Evolutionary conservation across 2,329 filamentous ascomycete species (phyloP), one percentile per base, ranked within the genome.

Genomic region (Fusarium sp.): DNA sequence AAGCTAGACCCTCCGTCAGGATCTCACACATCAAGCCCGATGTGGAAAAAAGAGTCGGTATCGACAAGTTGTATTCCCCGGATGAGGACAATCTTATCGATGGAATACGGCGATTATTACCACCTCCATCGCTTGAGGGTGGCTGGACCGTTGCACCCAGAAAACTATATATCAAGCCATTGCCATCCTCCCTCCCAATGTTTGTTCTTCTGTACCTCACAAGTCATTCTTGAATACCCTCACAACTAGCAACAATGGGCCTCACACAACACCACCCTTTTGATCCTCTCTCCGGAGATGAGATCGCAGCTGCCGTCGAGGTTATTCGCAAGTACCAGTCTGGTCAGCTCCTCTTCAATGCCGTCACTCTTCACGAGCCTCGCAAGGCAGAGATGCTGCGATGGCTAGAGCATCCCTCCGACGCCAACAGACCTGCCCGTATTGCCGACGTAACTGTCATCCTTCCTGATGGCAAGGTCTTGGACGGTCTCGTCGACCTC

Each of bases 391-490:
- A 94, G 73, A 94, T 97, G 92, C 84, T 90, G 77, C 87, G 86
- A 63, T 97, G 93, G 93, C 81, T 97, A 14, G 89, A 86, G 49
- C 85, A 89, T 60, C 89, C 92, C 1, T 81, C 87, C 20, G 85
- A 83, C 11, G 81, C 84, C 0, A 85, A 89, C 1, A 85, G 88
- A 44, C 94, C 94, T 13, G 80, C 85, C 34, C 88, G 94, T 74
- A 83, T 94, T 8, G 94, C 94, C 10, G 94, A 97, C 78, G 86
- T 96, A 1, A 93, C 97, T 6, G 93, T 90, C 22, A 95, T 97
- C 78, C 91, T 89, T 2, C 87, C 89, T 4, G 92, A 90, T 7
- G 93, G 93, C 71, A 92, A 91, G 76, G 90, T 97, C 1, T 95
- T 90, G 69, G 94, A 98, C 79, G 94, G 92, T 0, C 82, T 95